These are phyloP conservation scores for Diatrype stigma DNA, from an alignment of 2,329 filamentous ascomycete genomes.

Conservation along the genomic window DNA sequence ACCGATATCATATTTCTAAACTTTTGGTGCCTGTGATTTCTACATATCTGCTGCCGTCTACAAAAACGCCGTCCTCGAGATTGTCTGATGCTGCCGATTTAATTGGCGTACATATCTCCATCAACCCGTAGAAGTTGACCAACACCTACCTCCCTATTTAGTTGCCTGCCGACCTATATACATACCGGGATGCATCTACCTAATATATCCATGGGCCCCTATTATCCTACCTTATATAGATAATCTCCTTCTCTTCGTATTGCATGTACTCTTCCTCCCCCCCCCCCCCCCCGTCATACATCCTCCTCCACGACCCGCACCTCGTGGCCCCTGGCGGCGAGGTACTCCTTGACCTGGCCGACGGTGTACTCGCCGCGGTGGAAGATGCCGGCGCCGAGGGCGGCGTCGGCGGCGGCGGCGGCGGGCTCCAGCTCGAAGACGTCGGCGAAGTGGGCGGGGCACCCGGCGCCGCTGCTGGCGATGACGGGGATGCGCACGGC, in stretches of 20 bases:
- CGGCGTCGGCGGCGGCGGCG: slow-evolving; percentile 85
- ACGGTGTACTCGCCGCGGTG: slow-evolving; percentile 95
- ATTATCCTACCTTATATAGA: too few species aligned
- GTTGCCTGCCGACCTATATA: too few species aligned
- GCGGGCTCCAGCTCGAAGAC: slow-evolving; percentile 75
- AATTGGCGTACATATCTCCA: too few species aligned
- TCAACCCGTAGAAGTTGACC: too few species aligned
- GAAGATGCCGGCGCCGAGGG: slow-evolving; percentile 95
- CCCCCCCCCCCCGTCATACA: slow-evolving; percentile 22
- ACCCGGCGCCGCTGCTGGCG: slow-evolving; percentile 86
- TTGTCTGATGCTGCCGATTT: too few species aligned
- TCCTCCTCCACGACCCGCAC: slow-evolving; percentile 74
- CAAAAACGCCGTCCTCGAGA: neutral
- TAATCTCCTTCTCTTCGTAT: too few species aligned
- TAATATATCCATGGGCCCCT: too few species aligned
- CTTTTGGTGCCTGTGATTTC: neutral
- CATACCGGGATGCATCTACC: too few species aligned
- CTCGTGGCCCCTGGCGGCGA: slow-evolving; percentile 66
- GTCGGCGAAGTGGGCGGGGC: slow-evolving; percentile 82
- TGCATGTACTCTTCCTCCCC: slow-evolving; percentile 3
- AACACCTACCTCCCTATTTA: too few species aligned
- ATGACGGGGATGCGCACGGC: slow-evolving; percentile 90
- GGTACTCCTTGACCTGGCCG: slow-evolving; percentile 82
- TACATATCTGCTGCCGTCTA: neutral
- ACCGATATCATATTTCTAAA: neutral